These are phyloP conservation scores for Penicillium frequentans DNA, from an alignment of 2,329 filamentous ascomycete genomes.

Conservation along the genomic window DNA sequence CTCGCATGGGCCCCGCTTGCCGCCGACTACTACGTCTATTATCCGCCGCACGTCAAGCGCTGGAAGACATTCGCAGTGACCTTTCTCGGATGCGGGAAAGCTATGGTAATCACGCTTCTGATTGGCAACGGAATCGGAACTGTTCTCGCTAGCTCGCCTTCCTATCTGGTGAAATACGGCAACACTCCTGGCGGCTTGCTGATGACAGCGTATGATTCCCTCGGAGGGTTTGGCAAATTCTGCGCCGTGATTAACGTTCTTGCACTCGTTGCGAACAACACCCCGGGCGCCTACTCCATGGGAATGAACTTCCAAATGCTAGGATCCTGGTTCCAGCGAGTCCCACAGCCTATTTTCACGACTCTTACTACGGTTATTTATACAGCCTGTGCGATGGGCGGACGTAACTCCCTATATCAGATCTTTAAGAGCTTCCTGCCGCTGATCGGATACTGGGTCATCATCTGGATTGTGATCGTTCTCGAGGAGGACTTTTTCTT, in stretches of 20 bases:
- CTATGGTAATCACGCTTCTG: slow-evolving; percentile 37
- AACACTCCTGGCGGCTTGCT: slow-evolving; percentile 38
- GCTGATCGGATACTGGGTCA: slow-evolving; percentile 49
- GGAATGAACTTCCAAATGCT: slow-evolving; percentile 47
- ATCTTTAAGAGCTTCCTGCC: slow-evolving; percentile 49
- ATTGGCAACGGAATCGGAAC: slow-evolving; percentile 46
- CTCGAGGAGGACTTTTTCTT: slow-evolving; percentile 47
- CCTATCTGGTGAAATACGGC: slow-evolving; percentile 18
- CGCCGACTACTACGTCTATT: slow-evolving; percentile 48
- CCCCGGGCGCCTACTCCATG: slow-evolving; percentile 47
- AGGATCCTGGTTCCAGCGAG: slow-evolving; percentile 35
- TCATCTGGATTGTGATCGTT: slow-evolving; percentile 44
- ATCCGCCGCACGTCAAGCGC: slow-evolving; percentile 37
- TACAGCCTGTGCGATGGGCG: slow-evolving; percentile 45
- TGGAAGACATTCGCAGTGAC: slow-evolving; percentile 41
- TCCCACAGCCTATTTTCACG: slow-evolving; percentile 47
- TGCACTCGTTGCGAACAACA: slow-evolving; percentile 46
- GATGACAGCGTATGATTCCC: slow-evolving; percentile 37
- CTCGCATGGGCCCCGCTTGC: slow-evolving; percentile 38
- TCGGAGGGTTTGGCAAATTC: slow-evolving; percentile 46
- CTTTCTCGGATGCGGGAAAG: slow-evolving; percentile 34
- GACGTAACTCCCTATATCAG: slow-evolving; percentile 44
- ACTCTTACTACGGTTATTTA: slow-evolving; percentile 43
- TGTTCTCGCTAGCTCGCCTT: slow-evolving; percentile 33
- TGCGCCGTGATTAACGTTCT: slow-evolving; percentile 46